Percentiles rank a stretch among this genome's conserved stretches.
These are phyloP conservation scores for Inga leiocalycina DNA, from an alignment of 306 rosid genomes.

Conservation along the genomic window DNA sequence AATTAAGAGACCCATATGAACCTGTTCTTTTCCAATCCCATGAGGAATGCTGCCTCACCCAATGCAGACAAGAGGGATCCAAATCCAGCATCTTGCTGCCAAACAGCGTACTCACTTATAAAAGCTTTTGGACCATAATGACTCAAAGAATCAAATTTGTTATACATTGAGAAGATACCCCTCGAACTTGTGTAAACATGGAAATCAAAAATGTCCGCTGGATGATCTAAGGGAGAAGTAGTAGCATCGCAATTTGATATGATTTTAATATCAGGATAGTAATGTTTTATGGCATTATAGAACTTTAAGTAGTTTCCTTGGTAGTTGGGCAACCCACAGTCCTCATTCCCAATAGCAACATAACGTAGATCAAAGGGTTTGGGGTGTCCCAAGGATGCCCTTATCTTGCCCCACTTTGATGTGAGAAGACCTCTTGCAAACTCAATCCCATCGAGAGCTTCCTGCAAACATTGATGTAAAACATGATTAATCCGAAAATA, in stretches of 20 bases:
- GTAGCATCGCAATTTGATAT: background rate
- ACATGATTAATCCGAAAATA: no score
- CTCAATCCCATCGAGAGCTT: conserved; percentile 73
- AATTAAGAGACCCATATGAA: background rate
- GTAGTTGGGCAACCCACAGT: background rate
- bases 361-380: background rate
- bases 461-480: background rate
- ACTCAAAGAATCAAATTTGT: background rate
- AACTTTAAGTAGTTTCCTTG: background rate
- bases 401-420: background rate
- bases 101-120: background rate
- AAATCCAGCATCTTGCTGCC: background rate
- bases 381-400: background rate
- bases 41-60: conserved; percentile 33
- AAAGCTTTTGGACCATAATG: background rate
- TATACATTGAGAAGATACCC: background rate
- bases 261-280: background rate
- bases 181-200: background rate
- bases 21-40: conserved; percentile 1
- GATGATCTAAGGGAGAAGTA: no score
- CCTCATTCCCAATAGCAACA: background rate
- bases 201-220: background rate
- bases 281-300: background rate
- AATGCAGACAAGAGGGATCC: background rate
- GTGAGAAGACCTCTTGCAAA: conserved; percentile 45